Evolutionary conservation across 805 yeast species (phyloP), one percentile per base, ranked within the genome.

Genomic region (Sugiyamaella floridensis): DNA sequence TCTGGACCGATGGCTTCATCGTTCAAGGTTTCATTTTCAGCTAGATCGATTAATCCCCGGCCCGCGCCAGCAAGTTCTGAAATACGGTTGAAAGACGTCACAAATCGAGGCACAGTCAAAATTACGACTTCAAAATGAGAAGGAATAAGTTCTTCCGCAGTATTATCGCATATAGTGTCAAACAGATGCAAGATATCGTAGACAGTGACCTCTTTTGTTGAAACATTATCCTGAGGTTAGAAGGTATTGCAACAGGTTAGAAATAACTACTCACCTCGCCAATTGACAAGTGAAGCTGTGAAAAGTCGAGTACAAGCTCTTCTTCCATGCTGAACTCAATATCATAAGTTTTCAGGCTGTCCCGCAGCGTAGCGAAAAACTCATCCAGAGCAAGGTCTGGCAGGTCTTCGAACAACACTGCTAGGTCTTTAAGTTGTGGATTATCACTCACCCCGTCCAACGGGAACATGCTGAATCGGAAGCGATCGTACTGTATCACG

Each of bases 231-330:
- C 26, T 40, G 18, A 12, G 1, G 34, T 34, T 40, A 40, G 34
- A 9, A 28, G 14, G 12, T 16, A n/a, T 20, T 15, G 26, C 14
- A 42, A 18, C 6, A 4, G 6, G 16, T 14, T 11, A 14, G 3
- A 22, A 43, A n/a, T n/a, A 28, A 14, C 1, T 32, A 54, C 55
- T 34, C 37, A 54, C 57, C 46, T 63, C 68, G 9, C 62, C 60
- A 12, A 64, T 32, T 12, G 15, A 43, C 12, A 64, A 58, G 1
- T 54, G 63, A 18, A 63, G 53, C 40, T 57, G 62, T 2, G 55
- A 51, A 28, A 63, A 52, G 3, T 49, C 37, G 40, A 63, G 50
- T 4, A 57, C 51, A 22, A 61, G 47, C 57, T 62, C 66, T 22
- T 41, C 42, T 14, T 59, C 60, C 41, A 50, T 28, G 34, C 45